A percentile compares a stretch with the other conserved stretches of the same genome.
Conservation (phyloP, 176 grass and related monocot species). For the Thinopyrum elongatum region DNA sequence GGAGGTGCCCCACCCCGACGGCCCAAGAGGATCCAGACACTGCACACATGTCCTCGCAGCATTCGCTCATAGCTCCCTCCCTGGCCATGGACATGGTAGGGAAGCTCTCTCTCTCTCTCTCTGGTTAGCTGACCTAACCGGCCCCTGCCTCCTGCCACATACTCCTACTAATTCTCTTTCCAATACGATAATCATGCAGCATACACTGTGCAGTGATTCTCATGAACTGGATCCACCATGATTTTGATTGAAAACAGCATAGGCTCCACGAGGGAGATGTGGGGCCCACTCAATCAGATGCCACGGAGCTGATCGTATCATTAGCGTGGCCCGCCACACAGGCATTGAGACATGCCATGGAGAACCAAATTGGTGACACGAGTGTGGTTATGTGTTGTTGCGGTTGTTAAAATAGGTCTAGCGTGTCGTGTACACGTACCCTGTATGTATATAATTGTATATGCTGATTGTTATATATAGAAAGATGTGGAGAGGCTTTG, state of each 20-base stretch:
- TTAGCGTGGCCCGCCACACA: neutral
- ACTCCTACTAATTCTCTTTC: neutral
- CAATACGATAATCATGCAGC: too few species aligned
- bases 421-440: too few species aligned
- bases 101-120: neutral
- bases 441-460: too few species aligned
- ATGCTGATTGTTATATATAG: too few species aligned
- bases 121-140: slow-evolving; percentile 44
- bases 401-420: too few species aligned
- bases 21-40: slow-evolving; percentile 27
- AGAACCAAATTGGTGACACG: slow-evolving; percentile 1
- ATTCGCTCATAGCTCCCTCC: slow-evolving; percentile 17
- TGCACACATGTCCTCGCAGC: slow-evolving; percentile 19
- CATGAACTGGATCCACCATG: slow-evolving; percentile 7
- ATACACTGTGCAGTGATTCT: too few species aligned
- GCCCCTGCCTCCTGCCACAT: neutral
- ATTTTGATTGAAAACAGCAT: slow-evolving; percentile 14
- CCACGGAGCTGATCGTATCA: neutral
- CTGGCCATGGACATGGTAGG: too few species aligned
- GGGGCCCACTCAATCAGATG: neutral
- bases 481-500: too few species aligned
- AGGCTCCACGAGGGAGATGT: neutral
- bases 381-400: neutral
- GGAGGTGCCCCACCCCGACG: neutral
- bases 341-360: slow-evolving; percentile 9